A percentile compares a stretch with the other conserved stretches of the same genome.
Conservation (phyloP, 129 eudicot species). For the Logfia minima region DNA sequence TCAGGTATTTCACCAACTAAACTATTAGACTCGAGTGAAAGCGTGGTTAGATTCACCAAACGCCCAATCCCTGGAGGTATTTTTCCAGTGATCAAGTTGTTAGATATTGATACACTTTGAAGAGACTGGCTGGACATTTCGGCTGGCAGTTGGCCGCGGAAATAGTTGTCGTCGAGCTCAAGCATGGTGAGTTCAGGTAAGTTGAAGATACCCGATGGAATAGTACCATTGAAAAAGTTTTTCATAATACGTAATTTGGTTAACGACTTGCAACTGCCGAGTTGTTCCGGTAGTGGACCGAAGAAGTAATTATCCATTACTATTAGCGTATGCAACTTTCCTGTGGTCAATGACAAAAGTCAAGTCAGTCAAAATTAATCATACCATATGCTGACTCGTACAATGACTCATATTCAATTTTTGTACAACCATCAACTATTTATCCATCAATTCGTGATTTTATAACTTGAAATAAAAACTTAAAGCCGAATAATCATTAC, state of each 20-base stretch:
- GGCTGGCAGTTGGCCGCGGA: slow-evolving; percentile 60
- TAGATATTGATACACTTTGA: slow-evolving; percentile 48
- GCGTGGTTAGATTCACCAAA: slow-evolving; percentile 41
- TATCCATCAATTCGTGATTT: not conserved
- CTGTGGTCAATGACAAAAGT: slow-evolving; percentile 24
- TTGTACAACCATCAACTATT: too few relatives aligned
- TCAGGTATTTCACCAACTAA: slow-evolving; percentile 60
- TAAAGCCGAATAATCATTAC: too few relatives aligned
- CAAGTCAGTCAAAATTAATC: slow-evolving; percentile 4
- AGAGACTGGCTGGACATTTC: slow-evolving; percentile 35
- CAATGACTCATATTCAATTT: not conserved
- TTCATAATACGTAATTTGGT: slow-evolving; percentile 49
- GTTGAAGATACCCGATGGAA: slow-evolving; percentile 67
- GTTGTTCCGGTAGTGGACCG: slow-evolving; percentile 61
- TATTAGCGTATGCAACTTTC: slow-evolving; percentile 52
- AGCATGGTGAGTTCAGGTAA: slow-evolving; percentile 58
- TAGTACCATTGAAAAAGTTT: slow-evolving; percentile 63
- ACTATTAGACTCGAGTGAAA: slow-evolving; percentile 50
- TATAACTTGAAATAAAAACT: too few relatives aligned
- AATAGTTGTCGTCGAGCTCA: slow-evolving; percentile 62
- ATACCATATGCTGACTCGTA: not conserved
- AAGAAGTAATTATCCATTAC: slow-evolving; percentile 62
- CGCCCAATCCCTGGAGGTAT: slow-evolving; percentile 57
- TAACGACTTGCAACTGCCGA: slow-evolving; percentile 67
- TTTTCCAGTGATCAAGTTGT: slow-evolving; percentile 59